These are phyloP conservation scores for Agrostemma githago DNA, from an alignment of 148 eudicot genomes.

Conservation along the genomic window DNA sequence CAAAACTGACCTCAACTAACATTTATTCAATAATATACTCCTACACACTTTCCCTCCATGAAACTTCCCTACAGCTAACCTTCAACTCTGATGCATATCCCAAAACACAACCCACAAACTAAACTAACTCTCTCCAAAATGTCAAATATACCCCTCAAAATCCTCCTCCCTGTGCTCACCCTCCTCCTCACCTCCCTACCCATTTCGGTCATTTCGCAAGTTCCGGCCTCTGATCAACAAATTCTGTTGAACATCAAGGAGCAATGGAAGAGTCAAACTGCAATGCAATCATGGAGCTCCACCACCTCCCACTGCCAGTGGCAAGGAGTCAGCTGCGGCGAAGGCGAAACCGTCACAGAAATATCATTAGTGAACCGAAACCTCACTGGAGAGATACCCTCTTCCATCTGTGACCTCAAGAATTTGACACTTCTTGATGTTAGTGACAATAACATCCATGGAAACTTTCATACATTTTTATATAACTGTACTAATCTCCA, in stretches of 20 bases:
- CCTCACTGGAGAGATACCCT: constrained; percentile 37
- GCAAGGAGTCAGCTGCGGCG: constrained; percentile 51
- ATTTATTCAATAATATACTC: not conserved
- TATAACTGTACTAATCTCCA: constrained; percentile 48
- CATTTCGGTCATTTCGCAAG: constrained; percentile 54
- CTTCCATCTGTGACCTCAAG: constrained; percentile 50
- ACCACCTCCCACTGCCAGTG: constrained; percentile 55
- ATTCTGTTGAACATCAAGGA: constrained; percentile 48
- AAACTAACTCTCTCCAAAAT: constrained; percentile 15
- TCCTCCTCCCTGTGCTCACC: constrained; percentile 14
- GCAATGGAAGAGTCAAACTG: constrained; percentile 40
- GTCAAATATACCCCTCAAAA: constrained; percentile 22
- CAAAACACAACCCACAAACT: not conserved
- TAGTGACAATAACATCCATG: constrained; percentile 35
- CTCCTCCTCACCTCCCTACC: constrained; percentile 34
- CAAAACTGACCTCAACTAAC: constrained; percentile 8
- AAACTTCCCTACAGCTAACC: not conserved
- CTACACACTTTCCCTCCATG: not conserved
- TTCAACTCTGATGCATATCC: not conserved
- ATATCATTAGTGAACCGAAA: constrained; percentile 15
- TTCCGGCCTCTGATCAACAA: constrained; percentile 32
- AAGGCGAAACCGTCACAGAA: constrained; percentile 35
- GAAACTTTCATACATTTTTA: constrained; percentile 44
- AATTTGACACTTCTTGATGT: constrained; percentile 44
- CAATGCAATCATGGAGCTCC: constrained; percentile 44